Evolutionary conservation across 2,329 filamentous ascomycete species (phyloP).

Genomic region (Myrmaecium sp.): DNA sequence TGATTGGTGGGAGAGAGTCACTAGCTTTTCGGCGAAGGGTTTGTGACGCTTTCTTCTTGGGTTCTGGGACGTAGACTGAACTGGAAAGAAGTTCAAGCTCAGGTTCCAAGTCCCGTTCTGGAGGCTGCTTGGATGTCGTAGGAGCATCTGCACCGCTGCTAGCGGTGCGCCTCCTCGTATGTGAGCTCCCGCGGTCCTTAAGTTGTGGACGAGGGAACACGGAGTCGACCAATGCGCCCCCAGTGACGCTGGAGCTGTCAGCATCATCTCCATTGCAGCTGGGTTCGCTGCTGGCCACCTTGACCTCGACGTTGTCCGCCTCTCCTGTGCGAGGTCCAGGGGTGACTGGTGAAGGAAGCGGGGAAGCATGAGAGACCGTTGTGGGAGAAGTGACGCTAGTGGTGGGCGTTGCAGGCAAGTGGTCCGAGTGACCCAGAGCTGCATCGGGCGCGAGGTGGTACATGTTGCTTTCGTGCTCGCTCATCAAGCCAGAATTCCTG

Average conservation of each 20-base stretch:
- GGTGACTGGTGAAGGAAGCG: constrained; percentile 19
- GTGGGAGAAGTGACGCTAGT: constrained; percentile 13
- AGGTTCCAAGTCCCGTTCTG: too few species aligned
- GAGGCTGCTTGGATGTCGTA: too few species aligned
- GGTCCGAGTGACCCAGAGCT: too few species aligned
- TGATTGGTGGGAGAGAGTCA: too few species aligned
- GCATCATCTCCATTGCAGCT: constrained; percentile 14
- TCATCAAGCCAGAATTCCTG: too few species aligned
- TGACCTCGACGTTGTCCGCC: constrained; percentile 13
- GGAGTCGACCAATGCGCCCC: constrained; percentile 2
- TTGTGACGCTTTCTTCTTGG: too few species aligned
- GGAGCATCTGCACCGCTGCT: constrained; percentile 1
- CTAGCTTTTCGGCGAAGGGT: too few species aligned
- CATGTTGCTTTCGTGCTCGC: too few species aligned
- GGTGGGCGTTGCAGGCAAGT: too few species aligned
- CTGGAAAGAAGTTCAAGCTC: too few species aligned
- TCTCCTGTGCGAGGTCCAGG: constrained; percentile 14
- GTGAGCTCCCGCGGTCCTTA: background rate
- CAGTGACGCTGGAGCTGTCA: constrained; percentile 9
- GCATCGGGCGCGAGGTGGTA: too few species aligned
- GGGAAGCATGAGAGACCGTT: constrained; percentile 14
- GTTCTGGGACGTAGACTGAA: too few species aligned
- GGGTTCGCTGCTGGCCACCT: constrained; percentile 18
- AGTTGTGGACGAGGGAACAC: background rate
- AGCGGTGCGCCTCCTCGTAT: constrained; percentile 1